Conservation (phyloP, 495 filamentous ascomycete genomes). For the Pyrenula massariospora region DNA sequence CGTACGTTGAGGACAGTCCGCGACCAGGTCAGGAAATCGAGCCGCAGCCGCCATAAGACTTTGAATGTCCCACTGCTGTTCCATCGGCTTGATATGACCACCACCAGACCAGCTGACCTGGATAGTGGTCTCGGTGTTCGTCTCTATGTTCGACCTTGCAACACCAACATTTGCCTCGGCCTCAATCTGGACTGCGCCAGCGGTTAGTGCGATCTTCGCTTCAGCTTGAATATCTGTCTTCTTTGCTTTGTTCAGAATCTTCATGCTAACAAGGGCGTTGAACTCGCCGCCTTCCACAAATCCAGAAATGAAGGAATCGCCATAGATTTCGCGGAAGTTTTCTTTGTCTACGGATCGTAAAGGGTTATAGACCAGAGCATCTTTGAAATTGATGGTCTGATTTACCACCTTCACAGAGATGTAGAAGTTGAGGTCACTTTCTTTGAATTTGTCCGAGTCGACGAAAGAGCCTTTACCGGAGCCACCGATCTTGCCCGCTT, state of each 20-base stretch:
- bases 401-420: slow-evolving; percentile 26
- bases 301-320: slow-evolving; percentile 10
- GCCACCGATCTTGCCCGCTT: slow-evolving; percentile 20
- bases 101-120: slow-evolving; percentile 13
- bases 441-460: slow-evolving; percentile 21
- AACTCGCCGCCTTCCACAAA: slow-evolving; percentile 11
- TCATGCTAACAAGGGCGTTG: slow-evolving; percentile 9
- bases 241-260: slow-evolving; percentile 8
- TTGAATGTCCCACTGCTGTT: slow-evolving; percentile 11
- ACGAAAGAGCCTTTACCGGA: slow-evolving; percentile 19
- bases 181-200: slow-evolving; percentile 1
- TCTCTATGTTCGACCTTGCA: slow-evolving; percentile 2
- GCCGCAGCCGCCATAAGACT: slow-evolving; percentile 9
- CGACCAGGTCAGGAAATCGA: slow-evolving; percentile 9
- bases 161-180: slow-evolving; percentile 2
- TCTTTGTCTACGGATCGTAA: too few species aligned
- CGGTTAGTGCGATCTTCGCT: slow-evolving; percentile 2
- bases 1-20: slow-evolving; percentile 7
- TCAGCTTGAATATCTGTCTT: slow-evolving; percentile 5
- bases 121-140: slow-evolving; percentile 11
- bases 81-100: too few species aligned
- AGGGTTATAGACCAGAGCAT: too few species aligned
- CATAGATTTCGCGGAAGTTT: slow-evolving; percentile 7
- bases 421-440: slow-evolving; percentile 23
- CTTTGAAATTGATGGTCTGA: too few species aligned